Evolutionary conservation across 192 early-diverging fungal species (phyloP), one percentile per base, ranked within the genome.

Genomic region (Entophlyctis luteolus): DNA sequence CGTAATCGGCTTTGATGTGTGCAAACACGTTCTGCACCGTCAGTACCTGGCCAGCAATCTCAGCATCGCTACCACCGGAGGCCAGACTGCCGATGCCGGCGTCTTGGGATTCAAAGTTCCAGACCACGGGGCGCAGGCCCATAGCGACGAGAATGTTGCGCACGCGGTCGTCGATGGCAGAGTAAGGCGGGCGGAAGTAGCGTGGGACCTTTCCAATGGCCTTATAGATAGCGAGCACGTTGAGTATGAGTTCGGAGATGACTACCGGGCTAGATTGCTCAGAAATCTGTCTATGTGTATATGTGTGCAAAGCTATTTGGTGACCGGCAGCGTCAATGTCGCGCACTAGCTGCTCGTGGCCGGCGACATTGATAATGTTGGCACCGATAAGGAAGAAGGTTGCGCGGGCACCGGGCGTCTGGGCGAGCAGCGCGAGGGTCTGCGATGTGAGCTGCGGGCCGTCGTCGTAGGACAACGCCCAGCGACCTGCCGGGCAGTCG

Each of bases 161-260:
- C 29, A 87, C 80, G 55, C 85, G 77, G 47, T 86, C 80, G 50
- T 86, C 85, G 49, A 84, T 72, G 75, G 60, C 60, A 31, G 60
- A 63, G 60, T n/a, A 87, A 18, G 86, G 84, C 27, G 87, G 82
- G 72, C 88, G 78, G 74, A 83, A 84, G 67, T 78, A 84, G 49
- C 74, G 76, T 22, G 88, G 84, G 18, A 76, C 65, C 23, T 67
- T 67, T 38, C 65, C 65, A 46, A 67, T 67, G 12, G 55, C 53
- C 5, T 53, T 59, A 49, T 70, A 70, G 57, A 70, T 52, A 12
- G 68, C 47, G n/a, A 70, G 23, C 20, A 59, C 50, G 25, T 59
- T 70, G 58, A 57, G 46, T 33, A 70, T 22, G 36, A 62, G 38
- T 31, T 70, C 68, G 14, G 68, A 60, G 50, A 70, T 52, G 23